phyloP scores from a whole-genome alignment of 495 filamentous ascomycete genomes.

The Aspergillus mulundensis region DNA sequence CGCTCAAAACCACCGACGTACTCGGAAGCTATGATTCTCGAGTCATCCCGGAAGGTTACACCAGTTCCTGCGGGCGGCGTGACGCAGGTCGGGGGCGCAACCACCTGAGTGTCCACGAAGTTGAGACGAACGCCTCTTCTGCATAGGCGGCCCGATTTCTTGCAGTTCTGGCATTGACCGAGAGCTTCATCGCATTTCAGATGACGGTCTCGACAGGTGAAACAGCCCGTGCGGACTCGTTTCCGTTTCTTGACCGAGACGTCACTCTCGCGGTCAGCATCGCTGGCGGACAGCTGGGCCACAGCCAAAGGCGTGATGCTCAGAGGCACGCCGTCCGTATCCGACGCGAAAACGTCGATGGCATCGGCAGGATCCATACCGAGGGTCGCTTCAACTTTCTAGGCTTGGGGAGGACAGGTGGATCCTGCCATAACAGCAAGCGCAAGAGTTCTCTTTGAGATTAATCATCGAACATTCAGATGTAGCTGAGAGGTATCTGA shows the following conservation, averaged over 20 bases:
- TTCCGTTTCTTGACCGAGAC: slow-evolving; percentile 50
- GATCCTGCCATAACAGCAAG: slow-evolving; percentile 1
- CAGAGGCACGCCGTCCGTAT: slow-evolving; percentile 17
- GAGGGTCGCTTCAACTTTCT: background rate
- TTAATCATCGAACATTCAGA: background rate
- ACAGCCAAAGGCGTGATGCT: slow-evolving; percentile 12
- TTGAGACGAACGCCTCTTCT: slow-evolving; percentile 85
- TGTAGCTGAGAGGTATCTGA: background rate
- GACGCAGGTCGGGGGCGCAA: slow-evolving; percentile 60
- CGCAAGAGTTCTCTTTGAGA: background rate
- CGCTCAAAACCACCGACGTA: slow-evolving; percentile 77
- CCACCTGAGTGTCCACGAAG: slow-evolving; percentile 81
- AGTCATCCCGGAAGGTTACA: slow-evolving; percentile 83
- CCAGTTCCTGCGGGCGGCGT: slow-evolving; percentile 62
- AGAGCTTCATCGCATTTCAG: slow-evolving; percentile 79
- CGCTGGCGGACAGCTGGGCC: slow-evolving; percentile 11
- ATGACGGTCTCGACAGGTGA: slow-evolving; percentile 74
- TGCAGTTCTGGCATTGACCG: slow-evolving; percentile 81
- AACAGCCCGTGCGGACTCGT: slow-evolving; percentile 70
- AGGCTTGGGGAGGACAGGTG: background rate
- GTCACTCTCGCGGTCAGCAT: slow-evolving; percentile 26
- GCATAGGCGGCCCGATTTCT: slow-evolving; percentile 80
- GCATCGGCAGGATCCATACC: slow-evolving; percentile 2
- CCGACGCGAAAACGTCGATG: slow-evolving; percentile 3
- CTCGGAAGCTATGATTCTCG: slow-evolving; percentile 83